Conservation (phyloP, 2,329 filamentous ascomycete species). For the Phialophora tarda region DNA sequence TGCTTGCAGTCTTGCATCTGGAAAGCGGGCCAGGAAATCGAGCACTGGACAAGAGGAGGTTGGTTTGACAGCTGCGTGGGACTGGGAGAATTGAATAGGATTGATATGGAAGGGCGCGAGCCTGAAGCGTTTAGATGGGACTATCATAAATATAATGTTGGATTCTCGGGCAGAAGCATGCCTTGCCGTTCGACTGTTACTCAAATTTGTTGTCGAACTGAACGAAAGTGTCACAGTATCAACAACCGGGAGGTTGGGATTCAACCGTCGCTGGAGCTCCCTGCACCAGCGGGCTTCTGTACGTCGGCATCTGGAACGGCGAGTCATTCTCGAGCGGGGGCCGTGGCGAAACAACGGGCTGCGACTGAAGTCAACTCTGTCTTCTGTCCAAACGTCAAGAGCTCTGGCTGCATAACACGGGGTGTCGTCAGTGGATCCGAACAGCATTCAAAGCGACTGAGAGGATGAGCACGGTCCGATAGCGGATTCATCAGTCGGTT, state of each 20-base stretch:
- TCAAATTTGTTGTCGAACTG: not conserved
- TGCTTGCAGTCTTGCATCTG: conserved; percentile 2
- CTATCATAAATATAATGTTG: conserved; percentile 11
- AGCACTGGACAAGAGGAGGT: not conserved
- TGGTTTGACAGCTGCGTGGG: conserved; percentile 4
- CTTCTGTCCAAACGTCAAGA: not conserved
- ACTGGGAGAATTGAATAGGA: conserved; percentile 9
- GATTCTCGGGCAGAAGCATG: not conserved
- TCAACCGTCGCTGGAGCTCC: not conserved
- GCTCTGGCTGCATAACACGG: not conserved
- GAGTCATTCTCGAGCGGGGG: not conserved
- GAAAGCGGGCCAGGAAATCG: not conserved
- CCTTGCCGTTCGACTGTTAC: not conserved
- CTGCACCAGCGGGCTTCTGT: not conserved
- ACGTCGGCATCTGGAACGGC: not conserved
- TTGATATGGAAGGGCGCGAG: not conserved
- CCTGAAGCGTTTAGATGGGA: conserved; percentile 8
- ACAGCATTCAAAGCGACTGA: not conserved
- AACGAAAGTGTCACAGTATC: not conserved
- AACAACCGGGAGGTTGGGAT: not conserved
- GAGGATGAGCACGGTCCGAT: not conserved
- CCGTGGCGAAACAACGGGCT: no score
- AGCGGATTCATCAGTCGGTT: not conserved
- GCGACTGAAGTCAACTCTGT: not conserved
- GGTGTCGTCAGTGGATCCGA: not conserved